Conservation (phyloP, 371 early-diverging fungal genomes). For the Paraphysoderma sedebokerense region DNA sequence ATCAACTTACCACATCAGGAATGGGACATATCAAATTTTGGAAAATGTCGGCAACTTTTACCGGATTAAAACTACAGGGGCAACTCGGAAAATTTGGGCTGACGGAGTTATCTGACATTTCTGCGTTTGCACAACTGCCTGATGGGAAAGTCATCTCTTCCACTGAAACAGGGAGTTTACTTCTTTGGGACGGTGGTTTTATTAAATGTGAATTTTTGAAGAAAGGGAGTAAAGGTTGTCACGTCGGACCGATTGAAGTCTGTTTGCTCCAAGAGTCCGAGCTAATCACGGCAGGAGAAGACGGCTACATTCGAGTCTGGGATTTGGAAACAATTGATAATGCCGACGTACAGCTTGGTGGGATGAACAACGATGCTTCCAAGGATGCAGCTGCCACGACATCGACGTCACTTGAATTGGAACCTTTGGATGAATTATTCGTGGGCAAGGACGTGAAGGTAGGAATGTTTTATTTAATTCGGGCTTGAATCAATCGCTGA, state of each 20-base stretch:
- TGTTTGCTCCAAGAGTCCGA: constrained; percentile 21
- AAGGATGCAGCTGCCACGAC: background rate
- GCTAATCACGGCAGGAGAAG: constrained; percentile 30
- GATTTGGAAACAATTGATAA: constrained; percentile 33
- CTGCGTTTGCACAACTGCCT: constrained; percentile 23
- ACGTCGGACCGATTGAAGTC: constrained; percentile 19
- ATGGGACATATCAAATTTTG: constrained; percentile 43
- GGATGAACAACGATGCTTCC: no score
- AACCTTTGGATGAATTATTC: constrained; percentile 26
- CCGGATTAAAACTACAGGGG: constrained; percentile 34
- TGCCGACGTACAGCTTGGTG: constrained; percentile 22
- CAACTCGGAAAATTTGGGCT: constrained; percentile 33
- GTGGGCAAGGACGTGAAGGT: constrained; percentile 31
- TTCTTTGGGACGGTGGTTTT: constrained; percentile 36
- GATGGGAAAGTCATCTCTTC: constrained; percentile 32
- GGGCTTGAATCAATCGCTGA: no score
- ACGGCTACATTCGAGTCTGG: constrained; percentile 31
- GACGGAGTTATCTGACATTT: constrained; percentile 30
- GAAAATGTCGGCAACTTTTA: constrained; percentile 31
- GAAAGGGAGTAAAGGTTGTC: constrained; percentile 20
- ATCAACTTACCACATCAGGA: constrained; percentile 28
- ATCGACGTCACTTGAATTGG: constrained; percentile 21
- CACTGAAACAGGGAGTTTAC: constrained; percentile 30
- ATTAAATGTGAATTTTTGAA: constrained; percentile 31
- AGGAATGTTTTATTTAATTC: background rate